Evolutionary conservation across 139 green algal genomes (phyloP).

Genomic region (Chlamydomonas urium): DNA sequence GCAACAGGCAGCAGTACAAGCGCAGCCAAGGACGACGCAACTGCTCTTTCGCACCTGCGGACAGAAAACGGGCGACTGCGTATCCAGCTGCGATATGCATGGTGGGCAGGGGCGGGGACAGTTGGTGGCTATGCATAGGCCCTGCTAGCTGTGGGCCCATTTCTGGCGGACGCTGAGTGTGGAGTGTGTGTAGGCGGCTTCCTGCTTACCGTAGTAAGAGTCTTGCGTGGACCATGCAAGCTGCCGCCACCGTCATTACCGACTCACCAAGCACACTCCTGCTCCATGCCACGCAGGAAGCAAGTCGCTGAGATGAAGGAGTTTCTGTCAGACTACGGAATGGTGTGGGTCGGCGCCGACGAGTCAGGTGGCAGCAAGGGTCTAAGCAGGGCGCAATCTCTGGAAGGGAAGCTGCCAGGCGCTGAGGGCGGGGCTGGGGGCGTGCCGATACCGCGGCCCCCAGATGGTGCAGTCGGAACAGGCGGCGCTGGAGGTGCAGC

Average conservation of each 20-base stretch:
- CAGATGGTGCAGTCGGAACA: no score
- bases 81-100: conserved; percentile 24
- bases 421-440: no score
- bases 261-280: not conserved
- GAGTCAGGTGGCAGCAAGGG: not conserved
- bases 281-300: conserved; percentile 1
- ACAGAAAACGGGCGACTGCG: conserved; percentile 14
- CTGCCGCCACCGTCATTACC: no score
- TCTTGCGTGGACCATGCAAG: no score
- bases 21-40: not conserved
- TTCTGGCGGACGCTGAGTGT: no score
- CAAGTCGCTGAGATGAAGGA: conserved; percentile 48
- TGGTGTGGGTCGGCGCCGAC: conserved; percentile 50
- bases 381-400: not conserved
- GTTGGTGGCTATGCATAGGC: not conserved
- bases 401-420: no score
- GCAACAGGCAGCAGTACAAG: not conserved
- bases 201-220: no score
- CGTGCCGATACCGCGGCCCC: no score
- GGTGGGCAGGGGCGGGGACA: not conserved
- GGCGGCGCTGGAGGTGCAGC: conserved; percentile 4
- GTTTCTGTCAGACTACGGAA: conserved; percentile 60
- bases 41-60: conserved; percentile 19
- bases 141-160: not conserved
- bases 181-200: no score